phyloP scores from a whole-genome alignment of 2,329 filamentous ascomycete species.

The Pyrenochaeta sp. region DNA sequence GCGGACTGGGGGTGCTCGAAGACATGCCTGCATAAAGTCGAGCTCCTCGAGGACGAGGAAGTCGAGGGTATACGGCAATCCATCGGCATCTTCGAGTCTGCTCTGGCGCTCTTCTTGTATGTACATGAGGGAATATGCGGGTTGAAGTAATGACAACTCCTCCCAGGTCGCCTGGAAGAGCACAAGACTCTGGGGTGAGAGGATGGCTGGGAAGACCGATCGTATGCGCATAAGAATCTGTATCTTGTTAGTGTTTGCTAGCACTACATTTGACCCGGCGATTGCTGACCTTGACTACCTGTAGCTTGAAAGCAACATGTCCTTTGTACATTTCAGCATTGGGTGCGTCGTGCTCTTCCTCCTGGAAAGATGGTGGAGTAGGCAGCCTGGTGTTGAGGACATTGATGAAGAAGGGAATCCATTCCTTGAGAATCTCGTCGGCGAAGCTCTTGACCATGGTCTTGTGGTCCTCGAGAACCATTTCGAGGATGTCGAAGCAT shows the following conservation, averaged over 20 bases:
- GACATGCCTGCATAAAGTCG: conserved; percentile 90
- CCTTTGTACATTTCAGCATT: conserved; percentile 77
- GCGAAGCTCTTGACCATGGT: conserved; percentile 87
- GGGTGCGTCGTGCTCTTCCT: conserved; percentile 63
- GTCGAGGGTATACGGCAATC: conserved; percentile 92
- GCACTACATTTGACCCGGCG: not conserved
- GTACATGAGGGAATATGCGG: conserved; percentile 81
- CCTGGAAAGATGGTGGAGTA: conserved; percentile 61
- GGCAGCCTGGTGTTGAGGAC: conserved; percentile 79
- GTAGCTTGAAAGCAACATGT: conserved; percentile 84
- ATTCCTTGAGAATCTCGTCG: conserved; percentile 80
- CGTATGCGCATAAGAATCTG: conserved; percentile 85
- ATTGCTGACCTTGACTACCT: conserved; percentile 75
- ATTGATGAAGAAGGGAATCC: conserved; percentile 88
- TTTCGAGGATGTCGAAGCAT: conserved; percentile 94
- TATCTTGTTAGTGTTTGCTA: conserved; percentile 44
- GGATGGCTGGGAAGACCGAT: conserved; percentile 78
- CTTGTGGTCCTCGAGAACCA: conserved; percentile 93
- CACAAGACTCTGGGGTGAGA: conserved; percentile 80
- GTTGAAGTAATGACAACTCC: conserved; percentile 77
- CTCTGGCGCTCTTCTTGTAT: conserved; percentile 86
- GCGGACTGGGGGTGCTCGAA: conserved; percentile 86
- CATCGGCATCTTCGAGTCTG: conserved; percentile 86
- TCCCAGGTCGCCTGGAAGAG: conserved; percentile 91
- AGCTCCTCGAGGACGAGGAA: conserved; percentile 93